Evolutionary conservation across 805 yeast species (phyloP).

Genomic region (Wickerhamomyces rabaulensis): DNA sequence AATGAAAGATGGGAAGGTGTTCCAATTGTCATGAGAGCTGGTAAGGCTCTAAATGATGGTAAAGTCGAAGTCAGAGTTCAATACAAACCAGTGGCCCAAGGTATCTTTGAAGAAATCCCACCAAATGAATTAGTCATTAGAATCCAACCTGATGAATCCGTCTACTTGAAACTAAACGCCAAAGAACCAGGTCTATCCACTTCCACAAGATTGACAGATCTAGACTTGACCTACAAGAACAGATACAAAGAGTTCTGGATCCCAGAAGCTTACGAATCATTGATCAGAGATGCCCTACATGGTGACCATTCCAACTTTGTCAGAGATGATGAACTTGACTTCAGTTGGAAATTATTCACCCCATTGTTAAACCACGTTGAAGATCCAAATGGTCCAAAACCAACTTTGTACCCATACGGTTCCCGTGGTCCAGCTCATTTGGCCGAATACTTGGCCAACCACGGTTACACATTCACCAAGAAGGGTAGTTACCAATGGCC

Average conservation of each 20-base stretch:
- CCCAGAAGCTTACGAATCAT: conserved; percentile 96
- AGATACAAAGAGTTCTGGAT: conserved; percentile 88
- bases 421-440: conserved; percentile 80
- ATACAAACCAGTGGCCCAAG: conserved; percentile 79
- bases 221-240: conserved; percentile 78
- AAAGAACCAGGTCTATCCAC: conserved; percentile 91
- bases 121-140: conserved; percentile 92
- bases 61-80: conserved; percentile 95
- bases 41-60: conserved; percentile 92
- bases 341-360: conserved; percentile 89
- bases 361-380: conserved; percentile 83
- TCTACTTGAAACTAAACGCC: conserved; percentile 87
- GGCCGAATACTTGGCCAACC: conserved; percentile 52
- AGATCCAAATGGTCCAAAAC: conserved; percentile 59
- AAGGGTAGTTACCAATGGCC: conserved; percentile 87
- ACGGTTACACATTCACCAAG: conserved; percentile 68
- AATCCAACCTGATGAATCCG: conserved; percentile 92
- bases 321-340: conserved; percentile 94
- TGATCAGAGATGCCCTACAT: conserved; percentile 81
- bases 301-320: conserved; percentile 98
- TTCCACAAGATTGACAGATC: conserved; percentile 77
- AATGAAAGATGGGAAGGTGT: conserved; percentile 99
- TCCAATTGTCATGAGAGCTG: conserved; percentile 92
- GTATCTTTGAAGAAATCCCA: conserved; percentile 74
- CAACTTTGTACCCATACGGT: conserved; percentile 76